phyloP scores from a whole-genome alignment of 192 early-diverging fungal species.

The Haplosporangium gracile region DNA sequence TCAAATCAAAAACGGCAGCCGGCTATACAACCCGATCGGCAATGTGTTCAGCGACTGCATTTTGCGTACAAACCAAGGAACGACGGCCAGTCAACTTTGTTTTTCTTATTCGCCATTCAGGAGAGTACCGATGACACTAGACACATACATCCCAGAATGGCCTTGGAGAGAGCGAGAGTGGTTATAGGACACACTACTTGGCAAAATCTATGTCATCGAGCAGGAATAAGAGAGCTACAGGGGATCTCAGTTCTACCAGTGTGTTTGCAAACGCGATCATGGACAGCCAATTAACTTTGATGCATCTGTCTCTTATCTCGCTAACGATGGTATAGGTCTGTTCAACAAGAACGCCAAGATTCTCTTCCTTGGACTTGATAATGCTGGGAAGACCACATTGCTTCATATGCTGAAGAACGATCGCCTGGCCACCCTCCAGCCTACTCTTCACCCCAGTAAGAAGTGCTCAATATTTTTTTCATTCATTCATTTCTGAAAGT shows the following conservation, averaged over 20 bases:
- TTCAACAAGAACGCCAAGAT: conserved; percentile 99
- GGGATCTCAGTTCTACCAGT: background rate
- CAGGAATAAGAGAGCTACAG: background rate
- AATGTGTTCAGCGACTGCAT: background rate
- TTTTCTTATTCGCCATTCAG: background rate
- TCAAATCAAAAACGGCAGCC: too few species aligned
- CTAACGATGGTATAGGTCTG: conserved; percentile 74
- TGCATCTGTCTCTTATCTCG: background rate
- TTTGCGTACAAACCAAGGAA: background rate
- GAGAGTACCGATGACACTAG: background rate
- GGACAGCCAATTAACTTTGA: background rate
- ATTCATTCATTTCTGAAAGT: background rate
- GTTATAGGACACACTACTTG: background rate
- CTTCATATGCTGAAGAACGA: conserved; percentile 99
- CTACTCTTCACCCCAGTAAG: conserved; percentile 97
- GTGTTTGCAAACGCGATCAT: background rate
- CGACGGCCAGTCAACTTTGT: background rate
- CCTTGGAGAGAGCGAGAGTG: background rate
- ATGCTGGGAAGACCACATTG: conserved; percentile 97
- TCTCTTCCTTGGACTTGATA: conserved; percentile 96
- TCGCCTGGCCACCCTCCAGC: conserved; percentile 91
- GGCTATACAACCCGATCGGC: too few species aligned
- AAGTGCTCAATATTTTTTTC: conserved; percentile 5
- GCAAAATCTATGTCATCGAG: background rate
- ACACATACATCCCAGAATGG: background rate